phyloP scores from a whole-genome alignment of 2,329 filamentous ascomycete genomes.

The Cladosporium colombiae region DNA sequence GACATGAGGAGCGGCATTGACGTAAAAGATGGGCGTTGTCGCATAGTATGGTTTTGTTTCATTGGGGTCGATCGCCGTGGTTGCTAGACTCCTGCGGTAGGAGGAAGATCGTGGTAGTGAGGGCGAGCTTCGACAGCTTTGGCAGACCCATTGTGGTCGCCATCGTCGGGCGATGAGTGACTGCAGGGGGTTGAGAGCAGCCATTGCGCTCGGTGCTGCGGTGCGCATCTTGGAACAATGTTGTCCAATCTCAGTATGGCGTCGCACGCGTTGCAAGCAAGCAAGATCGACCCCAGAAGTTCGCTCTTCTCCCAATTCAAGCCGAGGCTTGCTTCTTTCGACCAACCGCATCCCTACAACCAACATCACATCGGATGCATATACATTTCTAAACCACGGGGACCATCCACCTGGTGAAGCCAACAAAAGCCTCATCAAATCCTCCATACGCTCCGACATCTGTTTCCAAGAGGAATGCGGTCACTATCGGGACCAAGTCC shows the following conservation, averaged over 20 bases:
- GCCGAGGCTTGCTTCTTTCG: neutral
- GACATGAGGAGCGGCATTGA: constrained; percentile 94
- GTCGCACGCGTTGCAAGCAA: neutral
- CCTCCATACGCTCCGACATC: neutral
- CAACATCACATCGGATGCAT: neutral
- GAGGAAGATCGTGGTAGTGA: neutral
- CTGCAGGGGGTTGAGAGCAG: constrained; percentile 34
- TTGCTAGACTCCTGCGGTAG: constrained; percentile 18
- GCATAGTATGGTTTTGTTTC: constrained; percentile 82
- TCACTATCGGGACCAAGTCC: neutral
- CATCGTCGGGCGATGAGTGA: constrained; percentile 38
- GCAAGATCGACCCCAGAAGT: neutral
- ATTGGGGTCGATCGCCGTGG: constrained; percentile 20
- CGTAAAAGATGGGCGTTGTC: constrained; percentile 97
- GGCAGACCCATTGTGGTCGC: constrained; percentile 40
- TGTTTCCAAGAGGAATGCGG: neutral
- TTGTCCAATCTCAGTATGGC: neutral
- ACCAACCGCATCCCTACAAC: neutral
- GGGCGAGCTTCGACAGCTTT: constrained; percentile 21
- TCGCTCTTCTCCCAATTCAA: neutral
- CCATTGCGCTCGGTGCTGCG: neutral
- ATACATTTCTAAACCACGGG: neutral
- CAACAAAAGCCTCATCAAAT: neutral
- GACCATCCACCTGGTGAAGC: neutral
- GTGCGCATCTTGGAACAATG: constrained; percentile 15